Base-by-base conservation (phyloP, 768 basidiomycete species). In the Coprinopsis strossmayeri region DNA sequence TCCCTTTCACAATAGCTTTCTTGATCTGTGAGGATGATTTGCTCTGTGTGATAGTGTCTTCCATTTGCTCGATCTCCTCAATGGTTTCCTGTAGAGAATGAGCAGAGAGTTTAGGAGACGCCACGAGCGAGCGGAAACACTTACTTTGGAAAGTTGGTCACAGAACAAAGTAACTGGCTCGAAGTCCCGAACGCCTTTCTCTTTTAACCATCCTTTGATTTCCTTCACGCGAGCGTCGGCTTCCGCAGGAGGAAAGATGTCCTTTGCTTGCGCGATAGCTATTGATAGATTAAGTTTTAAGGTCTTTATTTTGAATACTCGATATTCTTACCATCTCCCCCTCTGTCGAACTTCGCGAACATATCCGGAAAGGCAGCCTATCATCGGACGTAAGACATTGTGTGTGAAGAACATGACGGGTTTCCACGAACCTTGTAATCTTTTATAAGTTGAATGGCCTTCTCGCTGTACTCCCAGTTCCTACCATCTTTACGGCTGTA, bases 381-480 rank as follows among this genome's bases (percentile, higher is more conserved):
- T 13, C 15, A 45, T 28, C 3, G n/a, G 5, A n/a, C 25, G 27
- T 26, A 21, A 28, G 18, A 32, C 18, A n/a, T n/a, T n/a, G n/a
- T 5, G n/a, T 18, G 27, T 5, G 30, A 23, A 32, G 34, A 38
- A 39, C 13, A 48, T 25, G 21, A 10, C 2, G 4, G 44, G 40
- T 46, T 11, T 15, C 21, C 37, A 38, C 37, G 39, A 28, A 84
- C 86, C 77, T 87, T 87, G 70, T 98, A 99, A 48, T 92, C 84
- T 34, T 69, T 71, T 48, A 97, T 78, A 15, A 97, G 75, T 21
- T 84, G 72, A 32, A 94, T 67, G 0, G 95, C 85, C 61, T 84
- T 89, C 51, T 91, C 79, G 57, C 91, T 95, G 59, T 87, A 98
- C 60, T 99, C 94, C 96, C 95, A 99, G 27, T 80, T 74, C 5